Percentiles rank a stretch among this genome's conserved stretches.
Evolutionary conservation across 257 asterid genomes (phyloP).

Genomic region (Leonotis leonurus): DNA sequence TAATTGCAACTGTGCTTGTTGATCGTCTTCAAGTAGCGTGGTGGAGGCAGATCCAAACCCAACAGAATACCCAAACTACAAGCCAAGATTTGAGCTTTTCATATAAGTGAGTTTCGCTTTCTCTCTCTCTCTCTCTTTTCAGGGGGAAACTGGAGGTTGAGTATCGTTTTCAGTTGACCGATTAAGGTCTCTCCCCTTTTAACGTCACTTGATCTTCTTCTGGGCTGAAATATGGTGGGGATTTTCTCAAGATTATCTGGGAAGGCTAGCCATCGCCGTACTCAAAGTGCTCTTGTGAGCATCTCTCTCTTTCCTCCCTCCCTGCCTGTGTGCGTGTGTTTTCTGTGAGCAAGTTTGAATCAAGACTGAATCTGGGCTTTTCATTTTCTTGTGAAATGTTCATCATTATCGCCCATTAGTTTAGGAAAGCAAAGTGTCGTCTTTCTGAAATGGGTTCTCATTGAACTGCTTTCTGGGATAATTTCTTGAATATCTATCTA

Average conservation of each 20-base stretch:
- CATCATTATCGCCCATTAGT: not conserved
- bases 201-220: not conserved
- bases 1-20: not conserved
- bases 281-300: slow-evolving; percentile 79
- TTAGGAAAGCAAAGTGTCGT: not conserved
- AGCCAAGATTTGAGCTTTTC: slow-evolving; percentile 17
- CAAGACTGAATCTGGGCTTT: not conserved
- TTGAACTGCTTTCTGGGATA: not conserved
- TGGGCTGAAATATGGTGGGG: slow-evolving; percentile 54
- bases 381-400: not conserved
- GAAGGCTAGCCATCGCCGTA: slow-evolving; percentile 52
- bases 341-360: not conserved
- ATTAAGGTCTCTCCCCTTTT: not conserved
- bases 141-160: slow-evolving; percentile 6
- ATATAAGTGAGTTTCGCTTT: not conserved
- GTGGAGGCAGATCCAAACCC: slow-evolving; percentile 20
- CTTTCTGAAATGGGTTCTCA: not conserved
- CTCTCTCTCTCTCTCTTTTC: not conserved
- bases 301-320: not conserved
- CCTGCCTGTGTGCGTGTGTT: not conserved
- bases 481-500: not conserved
- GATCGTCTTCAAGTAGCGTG: slow-evolving; percentile 11
- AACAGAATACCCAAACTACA: slow-evolving; percentile 26
- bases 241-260: slow-evolving; percentile 76
- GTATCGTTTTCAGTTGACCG: not conserved